These are phyloP conservation scores for Gonium pectorale DNA, from an alignment of 139 green algal genomes.

Conservation along the genomic window DNA sequence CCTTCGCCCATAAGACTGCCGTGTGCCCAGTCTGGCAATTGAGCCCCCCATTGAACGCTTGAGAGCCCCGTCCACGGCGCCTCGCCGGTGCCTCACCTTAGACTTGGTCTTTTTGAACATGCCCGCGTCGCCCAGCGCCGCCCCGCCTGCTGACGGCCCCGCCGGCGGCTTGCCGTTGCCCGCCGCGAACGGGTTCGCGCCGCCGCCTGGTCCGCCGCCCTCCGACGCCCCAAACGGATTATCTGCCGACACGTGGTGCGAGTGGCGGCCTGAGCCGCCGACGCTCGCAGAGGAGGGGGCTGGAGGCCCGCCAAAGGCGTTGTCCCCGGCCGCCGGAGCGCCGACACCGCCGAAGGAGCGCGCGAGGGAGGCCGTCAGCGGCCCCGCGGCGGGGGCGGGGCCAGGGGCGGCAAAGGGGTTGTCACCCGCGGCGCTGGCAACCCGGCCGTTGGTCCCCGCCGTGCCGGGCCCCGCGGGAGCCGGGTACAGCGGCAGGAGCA, in stretches of 20 bases:
- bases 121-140: background rate
- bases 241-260: background rate
- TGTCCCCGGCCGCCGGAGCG: background rate
- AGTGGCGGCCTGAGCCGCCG: background rate
- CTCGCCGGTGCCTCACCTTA: too few relatives aligned
- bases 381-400: background rate
- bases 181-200: conserved; percentile 7
- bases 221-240: background rate
- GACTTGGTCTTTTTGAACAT: conserved; percentile 7
- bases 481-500: background rate
- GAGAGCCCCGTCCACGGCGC: too few relatives aligned
- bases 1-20: background rate
- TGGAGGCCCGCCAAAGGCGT: background rate
- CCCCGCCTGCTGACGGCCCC: background rate
- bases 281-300: too few relatives aligned
- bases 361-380: background rate
- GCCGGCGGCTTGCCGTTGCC: background rate
- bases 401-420: background rate
- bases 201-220: background rate
- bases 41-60: background rate
- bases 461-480: too few relatives aligned
- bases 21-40: background rate
- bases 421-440: background rate
- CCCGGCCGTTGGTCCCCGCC: too few relatives aligned
- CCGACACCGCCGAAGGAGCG: background rate